These are phyloP conservation scores for Candida peoriensis DNA, from an alignment of 805 yeast genomes.

Conservation along the genomic window DNA sequence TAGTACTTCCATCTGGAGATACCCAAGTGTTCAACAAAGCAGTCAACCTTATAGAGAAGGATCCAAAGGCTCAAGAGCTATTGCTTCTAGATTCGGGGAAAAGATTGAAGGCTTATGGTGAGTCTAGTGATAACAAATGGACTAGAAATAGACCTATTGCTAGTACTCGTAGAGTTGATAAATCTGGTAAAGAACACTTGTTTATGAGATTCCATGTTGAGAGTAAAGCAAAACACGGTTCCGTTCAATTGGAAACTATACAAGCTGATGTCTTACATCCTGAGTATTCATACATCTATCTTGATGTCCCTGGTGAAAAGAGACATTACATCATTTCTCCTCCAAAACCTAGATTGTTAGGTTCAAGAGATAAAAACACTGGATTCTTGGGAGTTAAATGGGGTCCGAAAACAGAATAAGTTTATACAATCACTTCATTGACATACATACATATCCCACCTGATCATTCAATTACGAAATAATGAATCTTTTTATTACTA, in stretches of 20 bases:
- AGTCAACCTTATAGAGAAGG: conserved; percentile 68
- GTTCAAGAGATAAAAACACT: conserved; percentile 31
- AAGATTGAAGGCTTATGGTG: conserved; percentile 82
- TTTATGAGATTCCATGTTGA: conserved; percentile 85
- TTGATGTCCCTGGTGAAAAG: conserved; percentile 69
- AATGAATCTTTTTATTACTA: background rate
- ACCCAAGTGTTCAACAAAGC: conserved; percentile 88
- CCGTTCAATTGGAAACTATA: conserved; percentile 76
- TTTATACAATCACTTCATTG: no score
- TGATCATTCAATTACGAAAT: conserved; percentile 1
- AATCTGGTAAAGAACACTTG: conserved; percentile 75
- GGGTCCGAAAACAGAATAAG: no score
- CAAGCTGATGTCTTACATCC: conserved; percentile 60
- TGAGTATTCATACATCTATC: conserved; percentile 63
- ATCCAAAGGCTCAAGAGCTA: conserved; percentile 50
- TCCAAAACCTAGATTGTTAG: conserved; percentile 36
- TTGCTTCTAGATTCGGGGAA: conserved; percentile 44
- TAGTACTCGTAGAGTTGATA: conserved; percentile 59
- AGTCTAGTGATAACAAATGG: conserved; percentile 66
- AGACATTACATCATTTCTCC: conserved; percentile 71
- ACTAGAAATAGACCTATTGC: conserved; percentile 83
- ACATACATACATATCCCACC: no score
- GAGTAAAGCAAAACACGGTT: conserved; percentile 57
- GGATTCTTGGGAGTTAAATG: conserved; percentile 82
- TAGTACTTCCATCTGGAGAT: conserved; percentile 86